Percentiles rank a stretch among this genome's conserved stretches.
Evolutionary conservation across 768 basidiomycete species (phyloP).

Genomic region (Boletus reticulatus): DNA sequence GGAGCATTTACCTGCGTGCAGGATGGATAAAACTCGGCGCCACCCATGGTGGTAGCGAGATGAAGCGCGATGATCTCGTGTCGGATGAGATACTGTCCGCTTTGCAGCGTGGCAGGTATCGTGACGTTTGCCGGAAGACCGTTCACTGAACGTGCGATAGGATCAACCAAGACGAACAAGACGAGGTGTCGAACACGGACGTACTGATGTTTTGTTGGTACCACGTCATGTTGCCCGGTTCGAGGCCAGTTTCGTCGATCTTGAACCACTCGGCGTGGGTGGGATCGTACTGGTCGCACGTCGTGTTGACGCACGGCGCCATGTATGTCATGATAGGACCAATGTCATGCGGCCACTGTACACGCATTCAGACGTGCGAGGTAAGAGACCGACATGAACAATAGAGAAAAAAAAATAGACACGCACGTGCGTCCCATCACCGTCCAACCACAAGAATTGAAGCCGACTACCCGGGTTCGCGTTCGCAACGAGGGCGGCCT

Average conservation of each 20-base stretch:
- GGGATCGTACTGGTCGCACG: slow-evolving; percentile 61
- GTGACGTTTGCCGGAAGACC: slow-evolving; percentile 41
- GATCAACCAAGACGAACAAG: not conserved
- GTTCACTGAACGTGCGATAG: slow-evolving; percentile 28
- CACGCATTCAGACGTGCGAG: not conserved
- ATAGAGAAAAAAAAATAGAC: not conserved
- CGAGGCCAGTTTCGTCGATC: slow-evolving; percentile 52
- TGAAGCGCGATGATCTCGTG: slow-evolving; percentile 83
- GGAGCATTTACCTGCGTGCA: slow-evolving; percentile 45
- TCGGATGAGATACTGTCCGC: slow-evolving; percentile 74
- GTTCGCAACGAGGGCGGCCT: slow-evolving; percentile 48
- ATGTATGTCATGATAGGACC: slow-evolving; percentile 78
- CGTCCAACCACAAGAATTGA: slow-evolving; percentile 55
- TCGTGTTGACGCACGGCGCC: slow-evolving; percentile 54
- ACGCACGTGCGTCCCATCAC: slow-evolving; percentile 37
- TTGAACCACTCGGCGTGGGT: slow-evolving; percentile 72
- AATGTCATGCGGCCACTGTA: slow-evolving; percentile 53
- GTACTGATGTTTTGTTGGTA: slow-evolving; percentile 52
- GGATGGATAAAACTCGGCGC: slow-evolving; percentile 80
- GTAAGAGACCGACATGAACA: not conserved
- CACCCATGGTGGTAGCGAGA: slow-evolving; percentile 50
- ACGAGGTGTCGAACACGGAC: slow-evolving; percentile 19
- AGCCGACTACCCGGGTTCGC: slow-evolving; percentile 60
- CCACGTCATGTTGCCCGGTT: slow-evolving; percentile 42
- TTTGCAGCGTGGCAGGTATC: slow-evolving; percentile 50